A percentile compares a stretch with the other conserved stretches of the same genome.
These are phyloP conservation scores for Colletotrichum liriopes DNA, from an alignment of 2,329 filamentous ascomycete species.

Conservation along the genomic window DNA sequence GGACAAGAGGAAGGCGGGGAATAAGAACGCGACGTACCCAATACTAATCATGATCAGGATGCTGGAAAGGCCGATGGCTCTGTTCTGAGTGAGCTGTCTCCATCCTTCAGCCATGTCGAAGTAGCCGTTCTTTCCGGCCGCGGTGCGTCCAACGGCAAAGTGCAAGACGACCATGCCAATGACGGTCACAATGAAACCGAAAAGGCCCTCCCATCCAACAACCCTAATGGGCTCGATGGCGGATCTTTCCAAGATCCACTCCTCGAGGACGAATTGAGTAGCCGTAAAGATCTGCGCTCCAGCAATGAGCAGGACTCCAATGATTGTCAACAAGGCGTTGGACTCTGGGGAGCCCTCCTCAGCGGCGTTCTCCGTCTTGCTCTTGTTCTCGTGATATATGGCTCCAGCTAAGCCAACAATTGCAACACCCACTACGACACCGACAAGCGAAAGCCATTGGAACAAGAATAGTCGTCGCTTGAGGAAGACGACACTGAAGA, in stretches of 20 bases:
- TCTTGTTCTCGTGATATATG: conserved; percentile 79
- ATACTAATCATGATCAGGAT: conserved; percentile 98
- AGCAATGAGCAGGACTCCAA: conserved; percentile 92
- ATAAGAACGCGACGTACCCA: conserved; percentile 72
- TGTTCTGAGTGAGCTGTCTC: conserved; percentile 82
- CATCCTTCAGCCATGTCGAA: conserved; percentile 93
- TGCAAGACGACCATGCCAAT: conserved; percentile 87
- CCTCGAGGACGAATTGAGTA: conserved; percentile 95
- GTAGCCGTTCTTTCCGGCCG: conserved; percentile 82
- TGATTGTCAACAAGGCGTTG: conserved; percentile 76
- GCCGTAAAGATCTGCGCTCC: conserved; percentile 97
- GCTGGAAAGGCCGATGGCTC: conserved; percentile 81
- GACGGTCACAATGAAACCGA: conserved; percentile 87
- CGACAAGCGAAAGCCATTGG: conserved; percentile 91
- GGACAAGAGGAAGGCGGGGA: not conserved
- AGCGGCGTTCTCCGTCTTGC: conserved; percentile 52
- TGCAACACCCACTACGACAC: conserved; percentile 90
- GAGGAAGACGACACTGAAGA: conserved; percentile 95
- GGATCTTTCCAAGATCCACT: conserved; percentile 84
- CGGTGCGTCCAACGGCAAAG: conserved; percentile 80
- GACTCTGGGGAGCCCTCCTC: conserved; percentile 42
- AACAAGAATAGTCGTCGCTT: conserved; percentile 85
- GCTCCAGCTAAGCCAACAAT: conserved; percentile 92
- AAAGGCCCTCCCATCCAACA: conserved; percentile 96
- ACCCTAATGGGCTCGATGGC: conserved; percentile 85